phyloP scores from a whole-genome alignment of 371 early-diverging fungal genomes.

The Lichtheimia ornata region DNA sequence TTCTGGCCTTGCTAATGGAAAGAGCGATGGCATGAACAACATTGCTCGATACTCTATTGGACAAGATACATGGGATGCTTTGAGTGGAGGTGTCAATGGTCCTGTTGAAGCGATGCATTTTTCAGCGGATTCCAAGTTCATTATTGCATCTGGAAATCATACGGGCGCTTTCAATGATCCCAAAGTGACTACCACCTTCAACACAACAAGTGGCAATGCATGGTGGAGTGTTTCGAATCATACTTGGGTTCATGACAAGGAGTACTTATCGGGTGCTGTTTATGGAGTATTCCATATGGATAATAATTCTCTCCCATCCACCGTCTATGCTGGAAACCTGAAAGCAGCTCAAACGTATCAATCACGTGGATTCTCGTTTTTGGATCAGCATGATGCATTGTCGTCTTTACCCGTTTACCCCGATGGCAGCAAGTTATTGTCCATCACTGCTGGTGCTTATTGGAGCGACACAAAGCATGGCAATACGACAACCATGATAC shows the following conservation, averaged over 20 bases:
- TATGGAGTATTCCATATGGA: conserved; percentile 7
- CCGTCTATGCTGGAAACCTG: conserved; percentile 33
- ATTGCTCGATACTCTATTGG: conserved; percentile 25
- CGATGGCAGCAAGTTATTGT: conserved; percentile 9
- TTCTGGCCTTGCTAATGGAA: conserved; percentile 10
- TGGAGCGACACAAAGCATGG: conserved; percentile 26
- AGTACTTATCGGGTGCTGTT: conserved; percentile 31
- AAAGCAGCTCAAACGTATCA: conserved; percentile 36
- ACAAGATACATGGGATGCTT: conserved; percentile 22
- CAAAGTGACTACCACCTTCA: not conserved
- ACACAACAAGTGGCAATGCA: conserved; percentile 27
- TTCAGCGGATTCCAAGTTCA: conserved; percentile 2
- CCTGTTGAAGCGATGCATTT: conserved; percentile 22
- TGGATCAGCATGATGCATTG: conserved; percentile 16
- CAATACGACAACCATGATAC: conserved; percentile 27
- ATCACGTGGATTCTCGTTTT: conserved; percentile 35
- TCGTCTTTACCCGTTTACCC: conserved; percentile 38
- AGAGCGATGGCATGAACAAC: conserved; percentile 16
- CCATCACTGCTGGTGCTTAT: conserved; percentile 33
- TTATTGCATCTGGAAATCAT: conserved; percentile 40
- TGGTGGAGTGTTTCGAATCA: conserved; percentile 27
- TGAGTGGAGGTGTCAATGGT: conserved; percentile 40
- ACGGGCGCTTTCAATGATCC: conserved; percentile 11
- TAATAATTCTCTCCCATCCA: conserved; percentile 18
- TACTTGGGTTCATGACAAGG: conserved; percentile 20